These are phyloP conservation scores for Allomyces javanicus DNA, from an alignment of 192 early-diverging fungal species.

Conservation along the genomic window DNA sequence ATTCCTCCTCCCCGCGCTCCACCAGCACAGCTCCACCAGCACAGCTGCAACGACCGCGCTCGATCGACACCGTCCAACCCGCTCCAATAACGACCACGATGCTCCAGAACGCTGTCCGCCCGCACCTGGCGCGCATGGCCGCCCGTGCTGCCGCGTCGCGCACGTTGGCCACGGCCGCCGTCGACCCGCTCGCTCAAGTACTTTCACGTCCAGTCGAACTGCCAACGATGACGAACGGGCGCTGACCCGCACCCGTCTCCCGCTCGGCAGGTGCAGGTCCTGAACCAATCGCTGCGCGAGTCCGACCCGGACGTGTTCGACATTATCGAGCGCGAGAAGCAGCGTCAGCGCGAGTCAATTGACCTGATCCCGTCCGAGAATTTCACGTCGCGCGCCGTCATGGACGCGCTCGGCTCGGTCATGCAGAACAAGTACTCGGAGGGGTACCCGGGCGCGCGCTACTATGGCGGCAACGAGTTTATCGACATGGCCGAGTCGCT, in stretches of 20 bases:
- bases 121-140: too few relatives aligned
- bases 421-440: constrained; percentile 99
- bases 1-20: too few relatives aligned
- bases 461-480: constrained; percentile 98
- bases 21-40: too few relatives aligned
- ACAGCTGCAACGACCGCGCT: too few relatives aligned
- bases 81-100: too few relatives aligned
- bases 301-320: constrained; percentile 77
- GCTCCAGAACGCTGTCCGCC: too few relatives aligned
- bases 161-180: too few relatives aligned
- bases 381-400: constrained; percentile 90
- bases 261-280: constrained; percentile 2
- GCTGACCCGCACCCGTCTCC: not conserved
- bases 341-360: constrained; percentile 75
- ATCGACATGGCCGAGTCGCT: constrained; percentile 87
- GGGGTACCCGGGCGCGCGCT: constrained; percentile 88
- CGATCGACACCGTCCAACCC: too few relatives aligned
- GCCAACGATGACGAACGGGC: too few relatives aligned
- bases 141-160: too few relatives aligned
- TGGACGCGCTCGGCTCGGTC: constrained; percentile 87
- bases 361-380: constrained; percentile 97
- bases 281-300: constrained; percentile 56
- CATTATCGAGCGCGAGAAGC: constrained; percentile 91
- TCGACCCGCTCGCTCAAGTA: too few relatives aligned
- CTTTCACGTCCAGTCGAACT: too few relatives aligned